A percentile compares a stretch with the other conserved stretches of the same genome.
Evolutionary conservation across 2,329 filamentous ascomycete genomes (phyloP).

Genomic region (Xylariaceae sp.): DNA sequence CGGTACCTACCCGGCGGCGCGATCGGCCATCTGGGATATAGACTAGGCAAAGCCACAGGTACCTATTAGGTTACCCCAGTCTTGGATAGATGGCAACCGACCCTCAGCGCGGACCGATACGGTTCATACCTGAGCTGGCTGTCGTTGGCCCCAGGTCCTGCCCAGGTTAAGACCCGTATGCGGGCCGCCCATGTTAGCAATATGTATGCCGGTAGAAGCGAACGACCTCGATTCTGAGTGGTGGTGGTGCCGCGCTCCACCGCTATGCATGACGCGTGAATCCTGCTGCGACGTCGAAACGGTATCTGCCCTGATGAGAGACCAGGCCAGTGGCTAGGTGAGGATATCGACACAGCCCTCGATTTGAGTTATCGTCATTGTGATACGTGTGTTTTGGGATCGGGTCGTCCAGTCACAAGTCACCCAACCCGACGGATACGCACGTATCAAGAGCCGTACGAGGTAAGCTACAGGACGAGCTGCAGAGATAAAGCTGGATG

Average conservation of each 20-base stretch:
- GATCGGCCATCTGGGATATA: conserved; percentile 23
- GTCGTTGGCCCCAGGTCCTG: not conserved
- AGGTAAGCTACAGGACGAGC: not conserved
- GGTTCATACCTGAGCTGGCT: not conserved
- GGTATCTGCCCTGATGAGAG: not conserved
- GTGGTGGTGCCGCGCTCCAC: conserved; percentile 16
- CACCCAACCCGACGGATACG: not conserved
- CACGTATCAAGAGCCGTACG: not conserved
- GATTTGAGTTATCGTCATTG: conserved; percentile 14
- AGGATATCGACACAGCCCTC: conserved; percentile 10
- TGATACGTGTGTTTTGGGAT: conserved; percentile 3
- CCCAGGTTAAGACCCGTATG: not conserved
- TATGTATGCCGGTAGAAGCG: not conserved
- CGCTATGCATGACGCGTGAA: conserved; percentile 16
- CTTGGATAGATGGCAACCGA: not conserved
- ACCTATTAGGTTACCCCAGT: not conserved
- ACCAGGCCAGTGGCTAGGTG: conserved; percentile 13
- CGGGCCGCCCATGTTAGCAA: not conserved
- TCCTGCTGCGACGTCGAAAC: conserved; percentile 15
- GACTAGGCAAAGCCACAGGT: not conserved
- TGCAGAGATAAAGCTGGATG: not conserved
- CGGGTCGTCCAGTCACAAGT: not conserved
- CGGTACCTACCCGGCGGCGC: conserved; percentile 30
- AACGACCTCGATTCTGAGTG: conserved; percentile 5
- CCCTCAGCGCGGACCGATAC: not conserved